Evolutionary conservation across 306 rosid genomes (phyloP), one percentile per base, ranked within the genome.

Genomic region (Cicer yamashitae): DNA sequence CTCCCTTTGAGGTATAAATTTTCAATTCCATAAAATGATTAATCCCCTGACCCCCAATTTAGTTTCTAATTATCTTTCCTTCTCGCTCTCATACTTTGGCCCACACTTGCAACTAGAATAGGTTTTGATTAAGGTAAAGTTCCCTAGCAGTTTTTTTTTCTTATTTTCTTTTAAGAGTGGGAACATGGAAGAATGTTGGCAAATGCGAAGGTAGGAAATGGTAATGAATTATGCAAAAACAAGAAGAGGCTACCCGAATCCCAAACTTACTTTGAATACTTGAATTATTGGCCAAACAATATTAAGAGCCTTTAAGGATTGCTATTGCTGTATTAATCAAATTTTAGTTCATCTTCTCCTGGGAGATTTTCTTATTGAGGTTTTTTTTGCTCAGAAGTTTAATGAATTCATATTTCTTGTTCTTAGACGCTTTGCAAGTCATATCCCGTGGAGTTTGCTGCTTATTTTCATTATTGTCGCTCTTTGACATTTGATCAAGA

Each of bases 401-500:
- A 57, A 73, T 81, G 58, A 78, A 77, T 70, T 37, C 56, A 37
- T 43, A 40, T 77, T 74, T 82, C 63, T 61, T 73, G 54, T 54
- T 82, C 58, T 78, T 71, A 89, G 96, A 71, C 77, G 70, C 86
- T 90, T 22, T 90, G 93, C 82, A 82, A 82, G 80, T 85, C 93
- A 1, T 81, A 83, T 82, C 91, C 93, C 1, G 86, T 40, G 78
- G 96, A 91, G 84, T 87, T 91, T 6, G 82, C 93, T 51, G 85
- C 93, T 41, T 91, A 88, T 87, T 87, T 91, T 63, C 89, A 84
- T 65, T 88, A 87, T 77, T 91, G 96, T 82, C 91, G 67, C 77
- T 88, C 96, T 4, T 81, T 91, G 77, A 76, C 84, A 58, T 91
- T 91, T 81, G 96, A 91, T 75, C 93, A 91, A 82, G 86, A 61